These are phyloP conservation scores for Linderniella brevidens DNA, from an alignment of 257 asterid species.

Conservation along the genomic window DNA sequence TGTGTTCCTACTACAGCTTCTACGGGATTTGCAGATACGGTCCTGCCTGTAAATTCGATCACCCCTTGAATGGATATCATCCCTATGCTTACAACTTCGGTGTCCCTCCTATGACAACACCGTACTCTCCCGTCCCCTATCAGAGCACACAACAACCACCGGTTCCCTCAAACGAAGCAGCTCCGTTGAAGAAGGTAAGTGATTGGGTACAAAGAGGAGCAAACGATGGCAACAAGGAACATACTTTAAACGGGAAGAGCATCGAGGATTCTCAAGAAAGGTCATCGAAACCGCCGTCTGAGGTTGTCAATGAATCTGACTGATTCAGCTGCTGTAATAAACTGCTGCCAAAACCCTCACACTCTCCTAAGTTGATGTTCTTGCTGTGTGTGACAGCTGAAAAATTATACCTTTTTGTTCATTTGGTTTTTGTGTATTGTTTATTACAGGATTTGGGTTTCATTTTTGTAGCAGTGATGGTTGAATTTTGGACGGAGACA, in stretches of 20 bases:
- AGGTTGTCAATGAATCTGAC: conserved; percentile 20
- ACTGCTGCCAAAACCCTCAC: conserved; percentile 1
- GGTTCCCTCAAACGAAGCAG: conserved; percentile 13
- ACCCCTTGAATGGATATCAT: conserved; percentile 39
- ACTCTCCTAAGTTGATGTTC: not conserved
- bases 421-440: not conserved
- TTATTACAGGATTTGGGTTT: not conserved
- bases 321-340: conserved; percentile 8
- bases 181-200: conserved; percentile 16
- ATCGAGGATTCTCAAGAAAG: conserved; percentile 18
- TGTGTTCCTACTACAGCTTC: conserved; percentile 28
- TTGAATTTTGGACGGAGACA: too few relatives aligned
- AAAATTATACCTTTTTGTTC: too few relatives aligned
- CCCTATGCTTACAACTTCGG: conserved; percentile 19
- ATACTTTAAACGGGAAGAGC: conserved; percentile 10
- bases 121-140: conserved; percentile 15
- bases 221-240: conserved; percentile 15
- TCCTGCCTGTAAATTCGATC: conserved; percentile 45
- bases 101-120: conserved; percentile 21
- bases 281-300: conserved; percentile 19
- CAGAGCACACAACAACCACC: conserved; percentile 6
- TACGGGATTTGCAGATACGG: conserved; percentile 56
- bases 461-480: not conserved
- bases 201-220: conserved; percentile 27
- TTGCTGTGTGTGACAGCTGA: too few relatives aligned